Conservation (phyloP, 2,329 filamentous ascomycete genomes). For the Camillea tinctor region DNA sequence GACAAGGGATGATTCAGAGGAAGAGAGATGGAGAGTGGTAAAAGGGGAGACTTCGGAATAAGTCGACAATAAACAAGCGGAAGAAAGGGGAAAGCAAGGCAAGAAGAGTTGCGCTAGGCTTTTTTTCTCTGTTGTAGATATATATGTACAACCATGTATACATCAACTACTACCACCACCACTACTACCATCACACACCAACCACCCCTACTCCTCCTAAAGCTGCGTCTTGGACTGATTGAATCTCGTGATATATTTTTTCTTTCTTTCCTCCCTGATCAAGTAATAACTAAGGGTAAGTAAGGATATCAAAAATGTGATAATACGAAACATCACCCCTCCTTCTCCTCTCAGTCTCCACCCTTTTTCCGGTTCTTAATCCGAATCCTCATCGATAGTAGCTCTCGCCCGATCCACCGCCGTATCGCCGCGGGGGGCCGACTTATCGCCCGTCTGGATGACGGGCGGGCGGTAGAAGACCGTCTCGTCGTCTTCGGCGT, state of each 20-base stretch:
- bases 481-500: constrained; percentile 83
- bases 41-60: too few species aligned
- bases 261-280: too few species aligned
- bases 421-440: constrained; percentile 50
- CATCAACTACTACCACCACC: constrained; percentile 6
- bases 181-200: neutral
- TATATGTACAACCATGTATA: constrained; percentile 34
- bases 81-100: neutral
- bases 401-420: constrained; percentile 59
- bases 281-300: too few species aligned
- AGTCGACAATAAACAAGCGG: too few species aligned
- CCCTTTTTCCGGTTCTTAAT: constrained; percentile 39
- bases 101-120: neutral
- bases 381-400: constrained; percentile 59
- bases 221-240: neutral
- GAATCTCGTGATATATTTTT: neutral
- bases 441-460: constrained; percentile 49
- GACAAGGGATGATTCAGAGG: too few species aligned
- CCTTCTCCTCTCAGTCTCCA: too few species aligned
- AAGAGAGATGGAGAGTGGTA: too few species aligned
- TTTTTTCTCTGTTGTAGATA: constrained; percentile 15
- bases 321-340: constrained; percentile 4
- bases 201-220: too few species aligned
- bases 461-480: constrained; percentile 65
- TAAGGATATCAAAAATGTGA: constrained; percentile 13